phyloP scores from a whole-genome alignment of 2,329 filamentous ascomycete genomes.

The Dactylellina sp. region DNA sequence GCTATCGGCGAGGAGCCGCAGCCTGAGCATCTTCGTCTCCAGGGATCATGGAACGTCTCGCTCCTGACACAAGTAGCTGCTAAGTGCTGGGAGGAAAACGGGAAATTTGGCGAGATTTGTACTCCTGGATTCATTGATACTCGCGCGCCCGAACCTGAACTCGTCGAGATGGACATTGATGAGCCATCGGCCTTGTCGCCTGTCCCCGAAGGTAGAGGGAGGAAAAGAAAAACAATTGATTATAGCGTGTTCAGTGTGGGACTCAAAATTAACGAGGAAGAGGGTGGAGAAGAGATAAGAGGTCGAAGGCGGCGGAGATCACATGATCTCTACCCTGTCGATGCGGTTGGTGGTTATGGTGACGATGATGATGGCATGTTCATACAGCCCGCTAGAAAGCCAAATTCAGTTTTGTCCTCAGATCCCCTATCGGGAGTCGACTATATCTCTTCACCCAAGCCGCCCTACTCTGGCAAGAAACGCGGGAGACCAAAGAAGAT shows the following conservation, averaged over 20 bases:
- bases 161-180: conserved; percentile 10
- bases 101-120: conserved; percentile 13
- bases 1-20: conserved; percentile 11
- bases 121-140: conserved; percentile 20
- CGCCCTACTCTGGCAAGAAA: conserved; percentile 39
- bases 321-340: not conserved
- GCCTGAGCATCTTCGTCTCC: conserved; percentile 46
- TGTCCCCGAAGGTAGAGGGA: conserved; percentile 18
- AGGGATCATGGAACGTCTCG: conserved; percentile 38
- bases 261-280: conserved; percentile 8
- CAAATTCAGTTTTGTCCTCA: not conserved
- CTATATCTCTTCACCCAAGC: not conserved
- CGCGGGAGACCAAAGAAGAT: conserved; percentile 40
- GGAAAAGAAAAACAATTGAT: conserved; percentile 32
- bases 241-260: conserved; percentile 23
- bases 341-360: not conserved
- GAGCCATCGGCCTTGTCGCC: not conserved
- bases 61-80: conserved; percentile 25
- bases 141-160: not conserved
- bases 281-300: not conserved
- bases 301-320: not conserved
- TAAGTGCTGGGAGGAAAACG: conserved; percentile 18
- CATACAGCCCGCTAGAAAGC: not conserved
- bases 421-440: not conserved
- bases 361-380: not conserved